Conservation (phyloP, 441 rosid species). For the Jatropha podagrica region DNA sequence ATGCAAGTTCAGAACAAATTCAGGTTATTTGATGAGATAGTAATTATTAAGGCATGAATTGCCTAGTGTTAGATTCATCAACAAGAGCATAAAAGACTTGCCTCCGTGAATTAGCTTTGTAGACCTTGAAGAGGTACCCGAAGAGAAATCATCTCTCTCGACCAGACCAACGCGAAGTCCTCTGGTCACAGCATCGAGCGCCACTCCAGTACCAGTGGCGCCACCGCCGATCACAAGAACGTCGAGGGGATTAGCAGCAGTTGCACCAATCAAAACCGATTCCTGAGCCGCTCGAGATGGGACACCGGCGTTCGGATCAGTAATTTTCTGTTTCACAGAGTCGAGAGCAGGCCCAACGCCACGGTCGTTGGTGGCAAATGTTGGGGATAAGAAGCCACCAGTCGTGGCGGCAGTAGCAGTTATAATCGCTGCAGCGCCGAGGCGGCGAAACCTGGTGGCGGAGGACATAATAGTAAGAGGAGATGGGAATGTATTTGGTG, state of each 20-base stretch:
- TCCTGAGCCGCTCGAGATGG: conserved; percentile 73
- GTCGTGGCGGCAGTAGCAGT: conserved; percentile 48
- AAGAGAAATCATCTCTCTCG: conserved; percentile 91
- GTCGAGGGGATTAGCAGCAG: conserved; percentile 63
- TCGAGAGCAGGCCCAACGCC: conserved; percentile 44
- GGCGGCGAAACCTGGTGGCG: conserved; percentile 55
- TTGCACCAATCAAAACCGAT: conserved; percentile 58
- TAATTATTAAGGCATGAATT: neutral
- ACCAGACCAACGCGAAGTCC: conserved; percentile 92
- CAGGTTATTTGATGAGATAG: no score
- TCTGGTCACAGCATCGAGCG: conserved; percentile 85
- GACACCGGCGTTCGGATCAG: conserved; percentile 49
- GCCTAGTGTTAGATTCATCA: neutral
- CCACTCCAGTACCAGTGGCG: conserved; percentile 91
- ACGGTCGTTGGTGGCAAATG: conserved; percentile 55
- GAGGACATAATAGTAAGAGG: conserved; percentile 56
- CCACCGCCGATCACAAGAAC: conserved; percentile 93
- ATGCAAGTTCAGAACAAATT: no score
- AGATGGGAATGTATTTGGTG: neutral
- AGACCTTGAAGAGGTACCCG: conserved; percentile 96
- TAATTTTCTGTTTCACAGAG: conserved; percentile 47
- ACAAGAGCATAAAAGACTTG: conserved; percentile 17
- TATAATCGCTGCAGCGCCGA: conserved; percentile 53
- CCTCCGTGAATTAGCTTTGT: conserved; percentile 96
- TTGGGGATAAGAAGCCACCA: conserved; percentile 40